These are phyloP conservation scores for Ambrosia hybrid DNA, from an alignment of 140 eudicot species.

Conservation along the genomic window DNA sequence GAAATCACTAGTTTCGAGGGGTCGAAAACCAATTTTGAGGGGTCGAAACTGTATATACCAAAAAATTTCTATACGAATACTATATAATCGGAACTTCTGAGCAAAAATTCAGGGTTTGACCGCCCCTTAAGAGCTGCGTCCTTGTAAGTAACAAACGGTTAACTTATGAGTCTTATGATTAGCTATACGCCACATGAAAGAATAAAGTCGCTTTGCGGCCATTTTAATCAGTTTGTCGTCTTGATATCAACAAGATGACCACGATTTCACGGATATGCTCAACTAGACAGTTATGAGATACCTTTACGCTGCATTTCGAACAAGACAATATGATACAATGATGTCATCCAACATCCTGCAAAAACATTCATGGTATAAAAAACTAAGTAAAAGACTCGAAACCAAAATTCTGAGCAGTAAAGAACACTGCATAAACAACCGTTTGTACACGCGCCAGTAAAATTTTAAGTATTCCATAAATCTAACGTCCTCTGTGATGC, in stretches of 20 bases:
- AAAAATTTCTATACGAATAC: no score
- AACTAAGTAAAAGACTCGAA: background rate
- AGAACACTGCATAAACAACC: constrained; percentile 32
- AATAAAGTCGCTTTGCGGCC: background rate
- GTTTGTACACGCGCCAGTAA: constrained; percentile 33
- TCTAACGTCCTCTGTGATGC: background rate
- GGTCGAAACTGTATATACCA: no score
- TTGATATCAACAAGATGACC: background rate
- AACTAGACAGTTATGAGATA: constrained; percentile 14
- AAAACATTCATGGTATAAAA: constrained; percentile 25
- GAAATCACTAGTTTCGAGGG: no score
- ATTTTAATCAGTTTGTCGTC: background rate
- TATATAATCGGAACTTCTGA: no score
- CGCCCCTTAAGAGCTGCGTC: no score
- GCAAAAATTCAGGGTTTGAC: no score
- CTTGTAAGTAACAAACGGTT: no score
- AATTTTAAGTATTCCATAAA: constrained; percentile 19
- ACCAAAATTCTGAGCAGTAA: constrained; percentile 24
- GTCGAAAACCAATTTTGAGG: no score
- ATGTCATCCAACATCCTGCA: constrained; percentile 22
- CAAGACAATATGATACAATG: constrained; percentile 19
- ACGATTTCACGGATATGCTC: background rate
- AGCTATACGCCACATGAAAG: background rate
- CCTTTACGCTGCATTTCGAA: constrained; percentile 7
- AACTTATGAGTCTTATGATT: no score